phyloP scores from a whole-genome alignment of 2,329 filamentous ascomycete genomes.

The Phoma sp. region DNA sequence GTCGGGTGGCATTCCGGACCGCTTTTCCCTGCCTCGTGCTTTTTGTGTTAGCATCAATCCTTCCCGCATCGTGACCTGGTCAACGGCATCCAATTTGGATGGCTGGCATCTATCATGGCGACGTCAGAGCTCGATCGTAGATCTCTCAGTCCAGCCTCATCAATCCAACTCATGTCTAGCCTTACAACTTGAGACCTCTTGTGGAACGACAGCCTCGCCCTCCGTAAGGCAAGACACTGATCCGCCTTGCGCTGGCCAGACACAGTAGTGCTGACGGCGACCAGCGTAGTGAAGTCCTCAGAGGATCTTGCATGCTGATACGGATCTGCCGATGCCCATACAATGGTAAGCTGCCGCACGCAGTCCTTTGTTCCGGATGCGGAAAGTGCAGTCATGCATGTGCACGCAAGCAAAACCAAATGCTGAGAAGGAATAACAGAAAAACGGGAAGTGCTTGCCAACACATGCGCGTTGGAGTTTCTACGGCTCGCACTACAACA shows the following conservation, averaged over 20 bases:
- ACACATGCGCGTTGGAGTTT: background rate
- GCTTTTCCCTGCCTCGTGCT: conserved; percentile 2
- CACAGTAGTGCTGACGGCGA: background rate
- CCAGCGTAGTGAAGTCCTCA: background rate
- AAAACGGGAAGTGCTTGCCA: background rate
- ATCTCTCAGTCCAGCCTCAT: background rate
- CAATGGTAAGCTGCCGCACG: conserved; percentile 2
- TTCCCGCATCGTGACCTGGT: conserved; percentile 16
- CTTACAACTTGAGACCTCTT: background rate
- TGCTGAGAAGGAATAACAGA: background rate
- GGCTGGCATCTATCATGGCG: background rate
- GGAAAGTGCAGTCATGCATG: conserved; percentile 14
- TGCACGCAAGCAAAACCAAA: conserved; percentile 2
- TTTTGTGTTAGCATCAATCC: conserved; percentile 7
- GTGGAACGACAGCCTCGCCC: conserved; percentile 12
- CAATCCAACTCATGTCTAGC: background rate
- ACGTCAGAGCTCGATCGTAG: background rate
- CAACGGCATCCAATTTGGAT: conserved; percentile 2
- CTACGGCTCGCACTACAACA: background rate
- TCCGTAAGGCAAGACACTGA: conserved; percentile 15
- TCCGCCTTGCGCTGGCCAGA: background rate
- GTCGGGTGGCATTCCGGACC: conserved; percentile 11
- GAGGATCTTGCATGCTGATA: background rate
- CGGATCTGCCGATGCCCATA: background rate
- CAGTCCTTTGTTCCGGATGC: conserved; percentile 29